Evolutionary conservation across 2,329 filamentous ascomycete species (phyloP), one percentile per base, ranked within the genome.

Genomic region (Clonostachys rosea): DNA sequence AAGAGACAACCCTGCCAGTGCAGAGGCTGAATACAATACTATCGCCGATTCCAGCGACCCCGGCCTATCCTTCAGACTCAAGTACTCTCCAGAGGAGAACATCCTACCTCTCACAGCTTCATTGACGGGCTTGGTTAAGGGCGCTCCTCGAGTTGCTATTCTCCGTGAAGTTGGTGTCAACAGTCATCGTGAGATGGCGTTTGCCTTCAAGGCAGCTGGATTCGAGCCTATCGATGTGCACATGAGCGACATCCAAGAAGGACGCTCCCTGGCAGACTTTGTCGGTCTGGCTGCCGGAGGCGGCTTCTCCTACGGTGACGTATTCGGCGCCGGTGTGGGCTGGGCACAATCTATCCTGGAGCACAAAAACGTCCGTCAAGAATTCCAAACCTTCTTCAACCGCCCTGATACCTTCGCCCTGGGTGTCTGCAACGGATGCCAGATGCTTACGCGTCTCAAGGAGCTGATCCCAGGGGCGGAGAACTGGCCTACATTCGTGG

Each of bases 371-470:
- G 78, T 79, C 3, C 83, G 91, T 40, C 75, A 78, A 48, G 87
- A 92, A 56, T 96, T 97, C 70, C 74, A 86, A 58, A 68, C 73
- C 43, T 97, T 96, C 78, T 97, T 97, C 71, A 78, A 84, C 54
- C 83, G 94, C 33, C 80, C 84, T 5, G 90, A 96, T 62, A 97
- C 94, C 0, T 97, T 99, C 67, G 78, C 90, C 0, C 78, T 99
- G 1, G 94, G 94, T 57, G 90, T 97, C 34, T 97, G 94, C 78
- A 99, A 99, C 64, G 94, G 94, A 44, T 97, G 94, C 63, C 94
- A 99, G 68, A 95, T 97, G 82, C 74, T 97, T 39, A 87, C 87
- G 6, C 83, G 90, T 44, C 65, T 69, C 68, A 89, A 89, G 61
- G 83, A 86, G 50, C 74, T 96, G 46, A 95, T 96, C 52, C 91